Conservation (phyloP, 176 grass and related monocot species). For the Puccinellia tenuiflora region DNA sequence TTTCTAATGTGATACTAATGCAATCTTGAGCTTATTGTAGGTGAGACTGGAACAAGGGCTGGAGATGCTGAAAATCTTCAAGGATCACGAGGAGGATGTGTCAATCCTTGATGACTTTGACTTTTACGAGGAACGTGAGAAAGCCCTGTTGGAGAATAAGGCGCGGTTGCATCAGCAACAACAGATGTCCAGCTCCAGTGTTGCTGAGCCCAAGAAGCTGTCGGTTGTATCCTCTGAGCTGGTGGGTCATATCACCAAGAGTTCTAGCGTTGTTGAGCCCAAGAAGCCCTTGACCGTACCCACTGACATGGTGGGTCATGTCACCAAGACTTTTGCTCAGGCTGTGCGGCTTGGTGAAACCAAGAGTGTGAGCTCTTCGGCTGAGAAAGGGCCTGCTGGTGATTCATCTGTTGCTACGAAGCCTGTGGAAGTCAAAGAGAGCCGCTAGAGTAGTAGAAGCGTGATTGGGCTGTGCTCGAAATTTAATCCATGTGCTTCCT, state of each 20-base stretch:
- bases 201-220: slow-evolving; percentile 40
- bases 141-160: slow-evolving; percentile 62
- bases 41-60: slow-evolving; percentile 72
- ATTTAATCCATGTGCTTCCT: slow-evolving; percentile 24
- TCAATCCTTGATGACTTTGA: slow-evolving; percentile 74
- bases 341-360: slow-evolving; percentile 47
- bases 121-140: slow-evolving; percentile 73
- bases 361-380: slow-evolving; percentile 13
- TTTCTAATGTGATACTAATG: not conserved
- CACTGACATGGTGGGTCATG: slow-evolving; percentile 35
- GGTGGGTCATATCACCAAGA: slow-evolving; percentile 48
- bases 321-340: slow-evolving; percentile 57
- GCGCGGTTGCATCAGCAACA: slow-evolving; percentile 41
- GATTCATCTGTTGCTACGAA: slow-evolving; percentile 22
- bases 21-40: slow-evolving; percentile 12
- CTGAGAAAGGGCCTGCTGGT: slow-evolving; percentile 14
- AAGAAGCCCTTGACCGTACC: slow-evolving; percentile 34
- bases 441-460: not conserved
- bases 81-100: slow-evolving; percentile 45
- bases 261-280: slow-evolving; percentile 30
- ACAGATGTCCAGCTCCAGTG: slow-evolving; percentile 22
- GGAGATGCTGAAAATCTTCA: slow-evolving; percentile 66
- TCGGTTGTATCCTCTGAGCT: slow-evolving; percentile 22
- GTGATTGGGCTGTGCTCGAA: not conserved
- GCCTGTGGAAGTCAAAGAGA: slow-evolving; percentile 20